These are phyloP conservation scores for Colletotrichum sidae DNA, from an alignment of 2,329 filamentous ascomycete species.

Conservation along the genomic window DNA sequence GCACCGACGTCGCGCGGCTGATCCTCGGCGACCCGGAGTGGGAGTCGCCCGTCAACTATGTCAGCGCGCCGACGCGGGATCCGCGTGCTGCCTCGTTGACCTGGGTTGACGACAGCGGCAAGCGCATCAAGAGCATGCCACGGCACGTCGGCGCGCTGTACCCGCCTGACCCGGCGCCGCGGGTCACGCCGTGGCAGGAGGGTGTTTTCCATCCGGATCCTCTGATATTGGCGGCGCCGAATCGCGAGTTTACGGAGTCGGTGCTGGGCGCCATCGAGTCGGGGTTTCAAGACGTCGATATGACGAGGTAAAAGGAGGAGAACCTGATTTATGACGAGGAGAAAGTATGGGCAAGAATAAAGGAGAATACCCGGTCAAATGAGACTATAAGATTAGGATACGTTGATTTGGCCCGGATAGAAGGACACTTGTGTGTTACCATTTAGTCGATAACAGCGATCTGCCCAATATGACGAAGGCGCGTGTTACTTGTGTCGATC, in stretches of 20 bases:
- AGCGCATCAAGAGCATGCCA: conserved; percentile 29
- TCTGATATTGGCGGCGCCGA: conserved; percentile 14
- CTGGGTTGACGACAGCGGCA: conserved; percentile 38
- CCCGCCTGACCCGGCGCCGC: conserved; percentile 20
- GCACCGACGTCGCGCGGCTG: conserved; percentile 51
- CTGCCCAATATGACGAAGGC: no score
- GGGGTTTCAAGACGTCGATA: conserved; percentile 30
- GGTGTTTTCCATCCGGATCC: conserved; percentile 8
- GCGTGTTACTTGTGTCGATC: no score
- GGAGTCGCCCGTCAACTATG: conserved; percentile 44
- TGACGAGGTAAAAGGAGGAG: conserved; percentile 9
- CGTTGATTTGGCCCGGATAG: no score
- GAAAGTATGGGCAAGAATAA: conserved; percentile 7
- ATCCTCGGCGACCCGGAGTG: conserved; percentile 59
- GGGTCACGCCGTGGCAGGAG: conserved; percentile 3
- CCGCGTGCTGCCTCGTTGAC: conserved; percentile 27
- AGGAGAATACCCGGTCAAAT: conserved; percentile 21
- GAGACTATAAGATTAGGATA: no score
- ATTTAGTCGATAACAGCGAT: no score
- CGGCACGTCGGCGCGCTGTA: conserved; percentile 22
- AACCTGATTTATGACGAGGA: not conserved
- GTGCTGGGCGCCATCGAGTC: conserved; percentile 25
- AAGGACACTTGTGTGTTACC: no score
- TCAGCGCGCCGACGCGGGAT: conserved; percentile 5
- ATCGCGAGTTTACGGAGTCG: conserved; percentile 9